Base-by-base conservation (phyloP, 768 basidiomycete genomes). In the Aureoboletus auriporus region DNA sequence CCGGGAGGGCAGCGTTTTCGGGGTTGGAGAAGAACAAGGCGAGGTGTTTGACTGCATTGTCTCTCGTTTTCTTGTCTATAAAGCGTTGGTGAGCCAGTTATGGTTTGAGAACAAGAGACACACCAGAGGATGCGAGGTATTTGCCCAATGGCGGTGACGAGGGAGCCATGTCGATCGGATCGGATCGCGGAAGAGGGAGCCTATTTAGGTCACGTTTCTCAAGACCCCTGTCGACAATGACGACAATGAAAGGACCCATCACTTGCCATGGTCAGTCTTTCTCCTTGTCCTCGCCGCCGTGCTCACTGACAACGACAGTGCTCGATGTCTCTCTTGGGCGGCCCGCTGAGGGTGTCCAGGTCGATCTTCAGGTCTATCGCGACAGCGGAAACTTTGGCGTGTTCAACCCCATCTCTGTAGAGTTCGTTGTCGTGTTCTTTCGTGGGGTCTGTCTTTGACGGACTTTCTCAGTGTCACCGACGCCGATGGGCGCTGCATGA, bases 101-200 rank as follows among this genome's bases (percentile, higher is more conserved):
- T 27, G 36, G 16, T 13, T 3, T 0, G 13, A 33, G 16, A 36
- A 40, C 40, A 30, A 41, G 12, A 31, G 1, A 65, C 78, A 57
- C 57, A 91, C 93, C 93, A 53, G 89, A 92, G 23, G 93, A 93
- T 16, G 93, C 93, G 39, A 98, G 82, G 63, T 88, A 87, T 71
- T 96, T 96, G 49, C 83, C 93, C 28, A 96, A 69, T 1, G 93
- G 93, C 49, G 82, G 61, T 6, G 69, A 58, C 20, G 64, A 56
- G 16, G 73, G 52, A 68, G 55, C 49, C 55, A 33, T 50, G 9
- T 49, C 28, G 38, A 40, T 51, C 49, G 56, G 64, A 55, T 56
- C 52, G 54, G 60, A 49, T 14, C 10, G 28, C 53, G 61, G 61
- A 52, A 48, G 49, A 35, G 33, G 2, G 20, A 23, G 4, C 20